A percentile compares a stretch with the other conserved stretches of the same genome.
Evolutionary conservation across 2,329 filamentous ascomycete species (phyloP).

Genomic region (Hypoxylon sp.): DNA sequence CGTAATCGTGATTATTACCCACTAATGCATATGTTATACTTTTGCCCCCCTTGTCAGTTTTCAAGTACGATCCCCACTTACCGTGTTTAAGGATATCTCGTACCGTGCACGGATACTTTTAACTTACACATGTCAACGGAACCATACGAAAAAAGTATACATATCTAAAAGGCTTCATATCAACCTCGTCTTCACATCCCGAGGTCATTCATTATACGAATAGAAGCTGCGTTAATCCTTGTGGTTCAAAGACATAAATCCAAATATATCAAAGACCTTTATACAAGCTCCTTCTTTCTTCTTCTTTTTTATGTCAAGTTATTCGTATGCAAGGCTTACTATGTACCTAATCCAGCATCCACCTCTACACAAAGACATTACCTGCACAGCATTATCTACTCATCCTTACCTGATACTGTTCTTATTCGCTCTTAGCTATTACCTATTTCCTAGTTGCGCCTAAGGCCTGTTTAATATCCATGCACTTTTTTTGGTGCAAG

Average conservation of each 20-base stretch:
- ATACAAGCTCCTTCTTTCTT: background rate
- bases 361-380: conserved; percentile 1
- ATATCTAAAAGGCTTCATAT: background rate
- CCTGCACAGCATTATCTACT: conserved; percentile 6
- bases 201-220: background rate
- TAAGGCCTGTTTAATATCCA: conserved; percentile 10
- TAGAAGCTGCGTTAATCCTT: background rate
- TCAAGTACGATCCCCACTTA: conserved; percentile 5
- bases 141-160: background rate
- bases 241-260: background rate
- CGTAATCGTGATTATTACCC: conserved; percentile 38
- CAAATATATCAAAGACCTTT: background rate
- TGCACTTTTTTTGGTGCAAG: conserved; percentile 7
- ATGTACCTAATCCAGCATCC: background rate
- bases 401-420: background rate
- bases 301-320: background rate
- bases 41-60: conserved; percentile 12
- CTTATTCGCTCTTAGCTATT: background rate
- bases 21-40: conserved; percentile 40
- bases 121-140: background rate
- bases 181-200: background rate
- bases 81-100: background rate
- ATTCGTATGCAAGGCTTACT: background rate
- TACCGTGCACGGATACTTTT: conserved; percentile 12
- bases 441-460: conserved; percentile 2